phyloP scores from a whole-genome alignment of 441 rosid genomes.

The Rhodomyrtus psidioides region DNA sequence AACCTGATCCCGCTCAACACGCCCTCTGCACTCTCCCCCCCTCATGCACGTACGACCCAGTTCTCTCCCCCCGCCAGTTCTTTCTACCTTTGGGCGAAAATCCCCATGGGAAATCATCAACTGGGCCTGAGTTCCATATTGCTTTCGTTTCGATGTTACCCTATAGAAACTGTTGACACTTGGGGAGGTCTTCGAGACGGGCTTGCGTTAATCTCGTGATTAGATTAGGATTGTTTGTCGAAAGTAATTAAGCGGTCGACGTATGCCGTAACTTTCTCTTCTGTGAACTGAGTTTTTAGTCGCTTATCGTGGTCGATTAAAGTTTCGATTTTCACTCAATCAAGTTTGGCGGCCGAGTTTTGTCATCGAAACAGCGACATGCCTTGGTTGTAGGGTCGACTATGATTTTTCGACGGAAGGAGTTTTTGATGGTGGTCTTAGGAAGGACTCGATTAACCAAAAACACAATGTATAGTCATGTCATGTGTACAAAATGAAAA shows the following conservation, averaged over 20 bases:
- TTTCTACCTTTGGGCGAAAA: neutral
- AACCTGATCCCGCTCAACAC: neutral
- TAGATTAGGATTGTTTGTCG: neutral
- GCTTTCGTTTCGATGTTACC: neutral
- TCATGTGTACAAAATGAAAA: neutral
- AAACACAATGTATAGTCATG: neutral
- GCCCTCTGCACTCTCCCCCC: neutral
- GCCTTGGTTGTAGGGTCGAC: neutral
- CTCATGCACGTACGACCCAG: neutral
- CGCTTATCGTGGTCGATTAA: rapidly evolving
- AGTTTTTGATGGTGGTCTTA: neutral
- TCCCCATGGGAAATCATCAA: neutral
- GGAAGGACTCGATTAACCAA: neutral
- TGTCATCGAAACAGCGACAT: neutral
- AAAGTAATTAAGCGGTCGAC: neutral
- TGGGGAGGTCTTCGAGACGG: neutral
- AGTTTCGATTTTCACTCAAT: neutral
- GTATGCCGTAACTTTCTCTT: neutral
- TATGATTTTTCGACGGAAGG: neutral
- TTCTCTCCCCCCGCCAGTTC: too few relatives aligned
- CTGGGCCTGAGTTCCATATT: neutral
- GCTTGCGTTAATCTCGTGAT: neutral
- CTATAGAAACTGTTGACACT: neutral
- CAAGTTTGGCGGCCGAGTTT: neutral
- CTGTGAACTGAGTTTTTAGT: neutral